Evolutionary conservation across 2,329 filamentous ascomycete species (phyloP).

Genomic region (Monosporascus sp.): DNA sequence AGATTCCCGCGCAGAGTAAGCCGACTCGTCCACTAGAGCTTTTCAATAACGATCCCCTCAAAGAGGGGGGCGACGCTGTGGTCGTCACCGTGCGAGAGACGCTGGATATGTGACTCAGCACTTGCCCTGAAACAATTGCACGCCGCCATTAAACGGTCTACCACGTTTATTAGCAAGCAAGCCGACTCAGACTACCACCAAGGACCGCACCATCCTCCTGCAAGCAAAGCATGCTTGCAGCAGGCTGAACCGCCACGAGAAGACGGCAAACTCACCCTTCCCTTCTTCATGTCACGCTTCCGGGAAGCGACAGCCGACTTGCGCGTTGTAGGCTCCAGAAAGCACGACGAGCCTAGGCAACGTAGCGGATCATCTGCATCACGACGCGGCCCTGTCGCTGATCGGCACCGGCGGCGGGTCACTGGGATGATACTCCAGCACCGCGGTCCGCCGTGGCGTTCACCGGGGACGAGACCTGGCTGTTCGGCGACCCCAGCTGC

Average conservation of each 20-base stretch:
- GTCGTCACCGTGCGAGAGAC: constrained; percentile 43
- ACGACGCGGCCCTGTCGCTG: constrained; percentile 33
- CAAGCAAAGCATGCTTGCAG: constrained; percentile 40
- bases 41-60: constrained; percentile 64
- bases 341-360: constrained; percentile 40
- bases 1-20: constrained; percentile 59
- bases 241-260: constrained; percentile 38
- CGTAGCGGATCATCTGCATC: constrained; percentile 57
- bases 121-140: constrained; percentile 29
- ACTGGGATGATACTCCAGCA: constrained; percentile 30
- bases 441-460: constrained; percentile 18
- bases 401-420: constrained; percentile 27
- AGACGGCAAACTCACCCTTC: constrained; percentile 45
- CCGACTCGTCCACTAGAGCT: constrained; percentile 51
- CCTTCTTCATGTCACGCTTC: constrained; percentile 46
- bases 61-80: constrained; percentile 53
- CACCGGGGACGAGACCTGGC: constrained; percentile 13
- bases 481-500: constrained; percentile 12
- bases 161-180: not conserved
- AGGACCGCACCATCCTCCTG: constrained; percentile 38
- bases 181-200: constrained; percentile 29
- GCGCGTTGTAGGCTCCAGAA: constrained; percentile 58
- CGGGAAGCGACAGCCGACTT: constrained; percentile 49
- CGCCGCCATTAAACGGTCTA: not conserved
- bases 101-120: constrained; percentile 43